Conservation (phyloP, 768 basidiomycete species). For the Lactarius pseudohatsudake region DNA sequence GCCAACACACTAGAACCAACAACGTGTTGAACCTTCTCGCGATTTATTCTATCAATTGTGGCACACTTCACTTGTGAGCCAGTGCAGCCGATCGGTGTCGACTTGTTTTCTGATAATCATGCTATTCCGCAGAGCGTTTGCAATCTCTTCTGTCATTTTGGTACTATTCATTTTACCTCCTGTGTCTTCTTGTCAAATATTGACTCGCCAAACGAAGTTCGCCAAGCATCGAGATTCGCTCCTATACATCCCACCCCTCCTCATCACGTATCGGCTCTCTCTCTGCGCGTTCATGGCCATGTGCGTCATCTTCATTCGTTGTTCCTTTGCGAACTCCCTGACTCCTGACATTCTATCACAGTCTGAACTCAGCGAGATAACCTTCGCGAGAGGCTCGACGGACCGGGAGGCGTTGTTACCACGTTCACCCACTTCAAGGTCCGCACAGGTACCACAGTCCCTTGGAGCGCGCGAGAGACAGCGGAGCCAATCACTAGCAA, state of each 20-base stretch:
- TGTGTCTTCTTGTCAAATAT: background rate
- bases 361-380: background rate
- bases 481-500: background rate
- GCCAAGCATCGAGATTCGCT: background rate
- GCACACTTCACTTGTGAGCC: background rate
- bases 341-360: background rate
- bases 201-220: background rate
- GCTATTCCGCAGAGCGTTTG: background rate
- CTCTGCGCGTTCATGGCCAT: background rate
- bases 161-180: background rate
- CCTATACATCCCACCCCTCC: background rate
- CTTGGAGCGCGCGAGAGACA: background rate
- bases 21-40: background rate
- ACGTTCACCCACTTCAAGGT: background rate
- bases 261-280: too few species aligned
- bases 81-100: background rate
- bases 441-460: background rate
- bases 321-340: background rate
- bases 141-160: background rate
- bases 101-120: background rate
- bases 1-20: background rate
- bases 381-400: background rate
- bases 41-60: background rate
- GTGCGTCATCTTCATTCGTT: background rate
- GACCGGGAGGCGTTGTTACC: background rate